phyloP scores from a whole-genome alignment of 2,329 filamentous ascomycete genomes.

The Penicillium psychrosexuale region DNA sequence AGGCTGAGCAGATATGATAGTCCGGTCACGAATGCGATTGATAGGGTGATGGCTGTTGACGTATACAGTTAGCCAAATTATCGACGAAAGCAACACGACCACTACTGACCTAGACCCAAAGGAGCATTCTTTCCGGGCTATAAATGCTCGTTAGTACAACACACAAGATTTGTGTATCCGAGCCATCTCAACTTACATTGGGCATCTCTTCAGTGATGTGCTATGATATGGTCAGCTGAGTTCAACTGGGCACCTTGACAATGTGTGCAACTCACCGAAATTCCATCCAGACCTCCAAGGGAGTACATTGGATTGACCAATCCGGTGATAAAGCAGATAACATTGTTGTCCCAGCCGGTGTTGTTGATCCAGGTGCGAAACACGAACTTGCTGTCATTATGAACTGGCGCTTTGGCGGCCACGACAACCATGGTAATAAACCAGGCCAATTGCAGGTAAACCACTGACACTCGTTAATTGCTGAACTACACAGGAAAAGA shows the following conservation, averaged over 20 bases:
- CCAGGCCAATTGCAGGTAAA: slow-evolving; percentile 50
- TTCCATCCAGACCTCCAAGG: slow-evolving; percentile 49
- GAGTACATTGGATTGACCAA: slow-evolving; percentile 50
- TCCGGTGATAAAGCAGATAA: slow-evolving; percentile 52
- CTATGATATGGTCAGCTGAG: slow-evolving; percentile 1
- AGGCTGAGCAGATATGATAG: slow-evolving; percentile 51
- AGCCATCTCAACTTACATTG: slow-evolving; percentile 38
- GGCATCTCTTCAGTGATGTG: slow-evolving; percentile 54
- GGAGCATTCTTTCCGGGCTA: slow-evolving; percentile 34
- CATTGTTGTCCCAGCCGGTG: slow-evolving; percentile 52
- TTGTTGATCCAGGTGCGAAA: slow-evolving; percentile 54
- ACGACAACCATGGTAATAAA: slow-evolving; percentile 50
- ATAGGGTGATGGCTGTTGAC: slow-evolving; percentile 43
- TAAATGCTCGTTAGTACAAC: background rate
- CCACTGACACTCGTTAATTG: slow-evolving; percentile 22
- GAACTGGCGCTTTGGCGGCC: slow-evolving; percentile 45
- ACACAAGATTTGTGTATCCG: background rate
- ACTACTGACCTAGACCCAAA: slow-evolving; percentile 27
- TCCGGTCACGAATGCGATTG: slow-evolving; percentile 51
- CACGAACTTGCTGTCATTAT: slow-evolving; percentile 50
- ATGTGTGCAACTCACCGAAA: slow-evolving; percentile 29
- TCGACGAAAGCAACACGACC: background rate
- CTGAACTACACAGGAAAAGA: background rate
- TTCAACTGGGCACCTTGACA: background rate
- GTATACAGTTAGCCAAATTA: slow-evolving; percentile 8